Evolutionary conservation across 2,329 filamentous ascomycete species (phyloP), one percentile per base, ranked within the genome.

Genomic region (Truncatella angustata): DNA sequence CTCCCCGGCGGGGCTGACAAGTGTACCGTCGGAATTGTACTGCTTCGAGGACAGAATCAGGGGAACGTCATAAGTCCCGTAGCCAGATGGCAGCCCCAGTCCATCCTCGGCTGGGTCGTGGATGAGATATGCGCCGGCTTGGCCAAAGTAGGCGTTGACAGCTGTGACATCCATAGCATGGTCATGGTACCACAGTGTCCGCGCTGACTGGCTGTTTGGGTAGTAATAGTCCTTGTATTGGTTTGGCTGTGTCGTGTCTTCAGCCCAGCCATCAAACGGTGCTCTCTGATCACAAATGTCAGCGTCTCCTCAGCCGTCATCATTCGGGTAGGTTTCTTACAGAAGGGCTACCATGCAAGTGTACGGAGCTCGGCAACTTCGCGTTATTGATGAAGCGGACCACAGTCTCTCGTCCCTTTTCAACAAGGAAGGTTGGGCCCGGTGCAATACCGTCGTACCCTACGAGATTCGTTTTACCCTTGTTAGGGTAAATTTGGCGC

Each of bases 111-210:
- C 69, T 0, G 73, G 62, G 56, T 84, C 80, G 10, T 70, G 67
- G 39, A 84, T 55, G 52, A 84, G 74, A 57, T 84, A 84, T 47
- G 77, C 75, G 12, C 80, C 81, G 20, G 76, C 74, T 62, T 82
- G 80, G 4, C 81, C 81, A 30, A 73, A 73, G 60, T 82, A 82
- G 11, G 77, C 78, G 58, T 84, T 81, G 40, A 76, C 67, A 5
- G 78, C 75, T 11, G 81, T 84, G 20, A 65, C 62, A 24, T 66
- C 62, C 49, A 73, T 62, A 12, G 71, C 69, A 51, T 72, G 69
- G 54, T 76, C 77, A 57, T 84, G 80, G 56, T 84, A 84, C 81
- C 81, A 85, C 26, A 83, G 69, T 0, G 78, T 72, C 34, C 81
- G 72, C 1, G 73, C 78, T 35, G 70, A 71, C 60, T 83, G 75